Conservation (phyloP, 768 basidiomycete genomes). For the Pleurotus citrinopileatus region DNA sequence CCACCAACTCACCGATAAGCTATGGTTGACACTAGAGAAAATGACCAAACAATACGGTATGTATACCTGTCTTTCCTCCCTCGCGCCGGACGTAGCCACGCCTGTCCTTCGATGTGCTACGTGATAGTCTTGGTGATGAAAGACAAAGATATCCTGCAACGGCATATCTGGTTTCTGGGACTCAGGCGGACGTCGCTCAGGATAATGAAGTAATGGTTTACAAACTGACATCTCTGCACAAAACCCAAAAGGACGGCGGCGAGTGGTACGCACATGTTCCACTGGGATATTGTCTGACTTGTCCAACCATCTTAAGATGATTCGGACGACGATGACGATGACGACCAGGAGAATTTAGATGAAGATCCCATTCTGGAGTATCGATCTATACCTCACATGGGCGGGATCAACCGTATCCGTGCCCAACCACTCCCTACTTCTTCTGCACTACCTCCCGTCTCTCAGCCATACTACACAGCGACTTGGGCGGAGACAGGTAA, state of each 20-base stretch:
- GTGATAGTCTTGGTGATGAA: conserved; percentile 88
- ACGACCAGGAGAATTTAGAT: conserved; percentile 76
- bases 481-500: conserved; percentile 97
- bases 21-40: conserved; percentile 15
- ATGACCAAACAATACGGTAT: conserved; percentile 19
- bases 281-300: too few relatives aligned
- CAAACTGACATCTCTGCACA: conserved; percentile 86
- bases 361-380: conserved; percentile 95
- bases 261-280: too few relatives aligned
- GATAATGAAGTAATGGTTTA: conserved; percentile 90
- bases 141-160: conserved; percentile 86
- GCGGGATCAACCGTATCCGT: conserved; percentile 91
- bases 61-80: too few relatives aligned
- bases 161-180: conserved; percentile 89
- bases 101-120: conserved; percentile 90
- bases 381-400: conserved; percentile 85
- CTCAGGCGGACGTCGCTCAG: conserved; percentile 78
- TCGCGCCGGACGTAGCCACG: conserved; percentile 97
- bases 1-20: conserved; percentile 14
- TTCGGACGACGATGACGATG: conserved; percentile 71
- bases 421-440: conserved; percentile 81
- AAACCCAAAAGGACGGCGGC: conserved; percentile 86
- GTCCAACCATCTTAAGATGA: conserved; percentile 60
- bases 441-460: conserved; percentile 57
- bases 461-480: conserved; percentile 88